Percentiles rank a stretch among this genome's conserved stretches.
phyloP scores from a whole-genome alignment of 1,284 basidiomycete genomes.

The Cutaneotrichosporon dermatis region DNA sequence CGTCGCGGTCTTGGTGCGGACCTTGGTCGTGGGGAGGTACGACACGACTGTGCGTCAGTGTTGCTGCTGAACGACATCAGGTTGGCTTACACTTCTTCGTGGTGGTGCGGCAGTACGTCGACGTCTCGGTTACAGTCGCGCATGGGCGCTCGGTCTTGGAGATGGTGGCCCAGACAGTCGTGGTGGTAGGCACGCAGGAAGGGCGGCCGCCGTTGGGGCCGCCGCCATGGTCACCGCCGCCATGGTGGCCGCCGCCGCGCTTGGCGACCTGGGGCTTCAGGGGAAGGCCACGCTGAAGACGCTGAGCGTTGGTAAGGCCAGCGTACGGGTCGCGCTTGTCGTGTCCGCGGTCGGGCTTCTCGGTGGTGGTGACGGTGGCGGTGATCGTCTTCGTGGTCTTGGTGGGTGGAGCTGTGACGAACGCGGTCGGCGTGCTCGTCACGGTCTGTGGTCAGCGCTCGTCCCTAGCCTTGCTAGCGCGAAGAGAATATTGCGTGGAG shows the following conservation, averaged over 20 bases:
- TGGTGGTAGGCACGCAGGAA: conserved; percentile 8
- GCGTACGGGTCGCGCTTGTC: not conserved
- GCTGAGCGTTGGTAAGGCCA: conserved; percentile 14
- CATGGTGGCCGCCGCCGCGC: not conserved
- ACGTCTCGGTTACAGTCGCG: not conserved
- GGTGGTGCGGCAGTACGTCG: not conserved
- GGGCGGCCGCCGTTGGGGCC: not conserved
- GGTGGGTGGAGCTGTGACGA: not conserved
- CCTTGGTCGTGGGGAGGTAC: not conserved
- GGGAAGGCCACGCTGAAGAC: conserved; percentile 15
- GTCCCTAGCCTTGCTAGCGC: too few relatives aligned
- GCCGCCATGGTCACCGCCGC: not conserved
- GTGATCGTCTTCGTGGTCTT: not conserved
- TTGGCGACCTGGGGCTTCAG: not conserved
- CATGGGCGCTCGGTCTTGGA: not conserved
- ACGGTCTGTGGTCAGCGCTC: not conserved
- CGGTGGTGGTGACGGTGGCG: not conserved
- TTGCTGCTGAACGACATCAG: too few relatives aligned
- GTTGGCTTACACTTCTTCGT: not conserved
- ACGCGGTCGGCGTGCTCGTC: not conserved
- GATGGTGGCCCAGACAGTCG: not conserved
- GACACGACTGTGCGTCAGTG: too few relatives aligned
- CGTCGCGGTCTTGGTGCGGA: not conserved
- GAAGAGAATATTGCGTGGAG: too few relatives aligned
- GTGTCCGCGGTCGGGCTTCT: not conserved